Conservation (phyloP, 2,329 filamentous ascomycete species). For the Fusarium keratoplasticum region DNA sequence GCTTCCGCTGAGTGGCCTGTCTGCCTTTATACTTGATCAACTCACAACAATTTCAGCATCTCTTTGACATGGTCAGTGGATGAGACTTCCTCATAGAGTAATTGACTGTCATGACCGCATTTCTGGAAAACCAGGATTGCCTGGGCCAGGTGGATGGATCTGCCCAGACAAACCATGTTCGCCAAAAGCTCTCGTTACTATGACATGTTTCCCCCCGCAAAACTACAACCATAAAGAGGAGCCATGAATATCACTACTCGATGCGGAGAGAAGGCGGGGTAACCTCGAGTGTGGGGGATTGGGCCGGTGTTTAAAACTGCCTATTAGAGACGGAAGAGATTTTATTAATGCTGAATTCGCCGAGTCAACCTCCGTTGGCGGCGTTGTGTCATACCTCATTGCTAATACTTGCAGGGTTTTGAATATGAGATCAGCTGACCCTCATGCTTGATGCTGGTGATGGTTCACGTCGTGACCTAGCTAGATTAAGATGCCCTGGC, state of each 20-base stretch:
- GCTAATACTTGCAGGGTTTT: neutral
- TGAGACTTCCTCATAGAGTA: neutral
- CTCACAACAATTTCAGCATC: neutral
- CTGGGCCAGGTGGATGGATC: neutral
- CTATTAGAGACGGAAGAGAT: neutral
- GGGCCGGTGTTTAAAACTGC: neutral
- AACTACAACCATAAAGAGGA: neutral
- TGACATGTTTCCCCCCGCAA: neutral
- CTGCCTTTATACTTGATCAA: neutral
- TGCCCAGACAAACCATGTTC: neutral
- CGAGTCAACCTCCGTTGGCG: neutral
- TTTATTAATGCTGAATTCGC: neutral
- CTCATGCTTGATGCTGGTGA: neutral
- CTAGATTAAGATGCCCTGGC: neutral
- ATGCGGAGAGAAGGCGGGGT: conserved; percentile 1
- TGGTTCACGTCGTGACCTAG: neutral
- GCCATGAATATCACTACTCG: neutral
- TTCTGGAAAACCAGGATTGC: neutral
- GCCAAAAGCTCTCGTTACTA: neutral
- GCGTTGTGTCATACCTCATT: neutral
- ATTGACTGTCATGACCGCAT: neutral
- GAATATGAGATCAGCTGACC: neutral
- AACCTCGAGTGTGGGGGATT: neutral
- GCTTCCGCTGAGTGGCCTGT: neutral
- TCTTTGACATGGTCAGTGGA: neutral